phyloP scores from a whole-genome alignment of 768 basidiomycete species.

The Trametes meyenii region DNA sequence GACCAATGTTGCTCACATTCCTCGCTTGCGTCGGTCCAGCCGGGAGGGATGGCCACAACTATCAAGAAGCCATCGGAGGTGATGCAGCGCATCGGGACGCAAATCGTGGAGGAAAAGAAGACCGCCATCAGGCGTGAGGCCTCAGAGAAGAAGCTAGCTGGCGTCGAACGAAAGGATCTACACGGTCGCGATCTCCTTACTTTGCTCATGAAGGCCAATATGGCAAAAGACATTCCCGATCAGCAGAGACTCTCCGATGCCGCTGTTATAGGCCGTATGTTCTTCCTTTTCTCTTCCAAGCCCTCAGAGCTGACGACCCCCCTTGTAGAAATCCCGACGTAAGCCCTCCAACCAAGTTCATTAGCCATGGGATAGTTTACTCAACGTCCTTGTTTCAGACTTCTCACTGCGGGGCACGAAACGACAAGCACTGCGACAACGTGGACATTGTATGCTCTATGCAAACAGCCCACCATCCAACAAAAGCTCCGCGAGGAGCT shows the following conservation, averaged over 20 bases:
- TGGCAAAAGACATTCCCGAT: conserved; percentile 59
- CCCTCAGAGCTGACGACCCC: not conserved
- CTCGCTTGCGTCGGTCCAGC: not conserved
- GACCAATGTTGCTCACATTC: not conserved
- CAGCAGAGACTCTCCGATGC: conserved; percentile 59
- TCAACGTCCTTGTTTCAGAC: conserved; percentile 4
- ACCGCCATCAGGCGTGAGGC: conserved; percentile 2
- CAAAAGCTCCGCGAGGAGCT: conserved; percentile 45
- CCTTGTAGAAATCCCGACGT: conserved; percentile 30
- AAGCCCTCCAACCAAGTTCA: not conserved
- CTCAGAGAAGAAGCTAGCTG: conserved; percentile 32
- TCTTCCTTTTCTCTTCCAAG: not conserved
- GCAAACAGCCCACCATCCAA: conserved; percentile 41
- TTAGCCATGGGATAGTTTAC: not conserved
- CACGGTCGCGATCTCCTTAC: conserved; percentile 59
- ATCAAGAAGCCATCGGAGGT: conserved; percentile 13
- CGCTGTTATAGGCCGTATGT: conserved; percentile 61
- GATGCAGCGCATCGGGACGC: conserved; percentile 33
- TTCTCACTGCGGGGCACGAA: conserved; percentile 44
- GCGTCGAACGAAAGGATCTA: conserved; percentile 36
- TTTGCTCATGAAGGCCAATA: conserved; percentile 63
- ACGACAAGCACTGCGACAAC: conserved; percentile 42
- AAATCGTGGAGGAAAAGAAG: conserved; percentile 33
- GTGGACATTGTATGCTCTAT: conserved; percentile 44
- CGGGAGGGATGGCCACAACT: not conserved